These are phyloP conservation scores for Populus pruinosa DNA, from an alignment of 345 rosid species.

Conservation along the genomic window DNA sequence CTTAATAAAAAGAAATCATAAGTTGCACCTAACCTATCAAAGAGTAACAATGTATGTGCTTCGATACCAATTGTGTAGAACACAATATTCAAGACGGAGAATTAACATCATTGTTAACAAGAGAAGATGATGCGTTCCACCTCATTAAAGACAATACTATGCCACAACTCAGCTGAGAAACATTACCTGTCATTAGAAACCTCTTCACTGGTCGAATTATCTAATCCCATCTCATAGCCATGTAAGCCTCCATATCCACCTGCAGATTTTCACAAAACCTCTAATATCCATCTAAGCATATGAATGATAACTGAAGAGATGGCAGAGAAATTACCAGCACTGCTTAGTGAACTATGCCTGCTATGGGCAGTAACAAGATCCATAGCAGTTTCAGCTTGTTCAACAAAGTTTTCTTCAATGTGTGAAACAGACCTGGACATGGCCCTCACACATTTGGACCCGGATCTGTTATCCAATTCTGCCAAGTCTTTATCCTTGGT, in stretches of 20 bases:
- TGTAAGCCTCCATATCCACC: conserved; percentile 36
- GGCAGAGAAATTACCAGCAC: conserved; percentile 31
- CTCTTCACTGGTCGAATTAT: conserved; percentile 39
- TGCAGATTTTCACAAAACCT: conserved; percentile 20
- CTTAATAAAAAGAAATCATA: background rate
- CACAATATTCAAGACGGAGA: background rate
- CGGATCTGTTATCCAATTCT: conserved; percentile 31
- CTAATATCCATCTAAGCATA: conserved; percentile 6
- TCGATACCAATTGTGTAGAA: background rate
- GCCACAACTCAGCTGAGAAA: background rate
- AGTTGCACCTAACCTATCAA: background rate
- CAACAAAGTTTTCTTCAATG: conserved; percentile 34
- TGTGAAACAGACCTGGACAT: conserved; percentile 28
- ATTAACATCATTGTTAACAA: background rate
- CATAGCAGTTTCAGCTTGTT: conserved; percentile 33
- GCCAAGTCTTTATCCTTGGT: conserved; percentile 26
- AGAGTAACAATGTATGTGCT: background rate
- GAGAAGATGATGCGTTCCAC: background rate
- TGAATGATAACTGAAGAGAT: background rate
- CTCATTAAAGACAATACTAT: background rate
- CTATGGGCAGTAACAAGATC: conserved; percentile 27
- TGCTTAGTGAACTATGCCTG: conserved; percentile 32
- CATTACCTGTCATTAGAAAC: conserved; percentile 44
- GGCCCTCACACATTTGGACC: conserved; percentile 23
- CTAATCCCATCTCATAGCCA: conserved; percentile 32